These are phyloP conservation scores for Neurospora sublineolata DNA, from an alignment of 495 filamentous ascomycete genomes.

Conservation along the genomic window DNA sequence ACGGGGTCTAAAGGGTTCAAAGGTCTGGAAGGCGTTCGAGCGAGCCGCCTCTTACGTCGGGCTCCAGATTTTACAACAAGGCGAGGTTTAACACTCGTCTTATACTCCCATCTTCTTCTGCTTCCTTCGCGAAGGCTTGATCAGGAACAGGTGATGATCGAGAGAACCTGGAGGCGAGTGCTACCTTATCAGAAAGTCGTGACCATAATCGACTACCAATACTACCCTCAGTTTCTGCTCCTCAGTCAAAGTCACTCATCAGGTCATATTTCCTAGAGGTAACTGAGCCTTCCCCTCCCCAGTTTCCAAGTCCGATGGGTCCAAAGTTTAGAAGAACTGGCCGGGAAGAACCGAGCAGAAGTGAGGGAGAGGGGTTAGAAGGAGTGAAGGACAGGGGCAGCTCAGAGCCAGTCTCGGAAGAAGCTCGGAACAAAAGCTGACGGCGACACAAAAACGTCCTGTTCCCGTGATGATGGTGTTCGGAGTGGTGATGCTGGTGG, in stretches of 20 bases:
- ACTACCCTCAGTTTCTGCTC: background rate
- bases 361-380: background rate
- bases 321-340: background rate
- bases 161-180: background rate
- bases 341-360: background rate
- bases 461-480: background rate
- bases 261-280: background rate
- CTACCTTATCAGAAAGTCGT: background rate
- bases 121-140: background rate
- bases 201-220: background rate
- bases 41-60: background rate
- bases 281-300: background rate
- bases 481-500: background rate
- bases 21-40: background rate
- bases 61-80: background rate
- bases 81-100: background rate
- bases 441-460: background rate
- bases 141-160: background rate
- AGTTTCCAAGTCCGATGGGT: background rate
- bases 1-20: background rate
- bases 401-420: background rate
- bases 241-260: background rate
- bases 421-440: background rate
- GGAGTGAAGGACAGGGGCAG: background rate
- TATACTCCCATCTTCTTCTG: background rate